phyloP scores from a whole-genome alignment of 306 rosid genomes.

The Pueraria montana region DNA sequence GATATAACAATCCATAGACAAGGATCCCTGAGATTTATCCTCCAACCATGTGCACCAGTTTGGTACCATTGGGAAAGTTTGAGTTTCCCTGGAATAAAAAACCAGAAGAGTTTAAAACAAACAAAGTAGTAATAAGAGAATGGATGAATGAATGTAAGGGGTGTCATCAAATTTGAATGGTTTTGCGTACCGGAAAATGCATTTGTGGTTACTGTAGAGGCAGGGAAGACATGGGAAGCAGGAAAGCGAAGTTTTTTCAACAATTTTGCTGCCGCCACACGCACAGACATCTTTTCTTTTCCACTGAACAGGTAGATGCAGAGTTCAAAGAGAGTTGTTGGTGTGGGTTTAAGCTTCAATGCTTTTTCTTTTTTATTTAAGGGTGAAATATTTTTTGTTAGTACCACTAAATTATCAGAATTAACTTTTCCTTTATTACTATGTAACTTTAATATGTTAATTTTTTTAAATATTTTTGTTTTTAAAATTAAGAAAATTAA shows the following conservation, averaged over 20 bases:
- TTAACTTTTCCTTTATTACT: too few species aligned
- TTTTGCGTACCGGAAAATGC: conserved; percentile 48
- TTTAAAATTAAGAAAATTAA: too few species aligned
- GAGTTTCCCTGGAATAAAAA: conserved; percentile 56
- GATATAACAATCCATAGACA: conserved; percentile 62
- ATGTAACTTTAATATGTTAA: too few species aligned
- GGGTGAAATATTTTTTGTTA: too few species aligned
- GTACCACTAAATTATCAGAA: too few species aligned
- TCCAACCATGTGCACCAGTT: conserved; percentile 53
- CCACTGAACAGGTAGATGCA: not conserved
- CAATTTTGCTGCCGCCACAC: conserved; percentile 52
- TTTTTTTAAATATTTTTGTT: too few species aligned
- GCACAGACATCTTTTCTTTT: conserved; percentile 61
- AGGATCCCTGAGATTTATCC: conserved; percentile 55
- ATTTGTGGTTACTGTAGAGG: conserved; percentile 31
- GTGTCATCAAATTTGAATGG: conserved; percentile 2
- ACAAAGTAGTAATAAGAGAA: not conserved
- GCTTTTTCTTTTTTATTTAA: too few species aligned
- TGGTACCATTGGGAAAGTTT: conserved; percentile 32
- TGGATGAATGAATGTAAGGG: not conserved
- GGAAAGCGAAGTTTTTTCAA: conserved; percentile 56
- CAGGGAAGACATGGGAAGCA: conserved; percentile 30
- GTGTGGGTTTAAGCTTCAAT: not conserved
- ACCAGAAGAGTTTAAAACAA: not conserved
- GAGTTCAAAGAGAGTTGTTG: conserved; percentile 4